phyloP scores from a whole-genome alignment of 2,329 filamentous ascomycete species.

The Diaporthe helianthi region DNA sequence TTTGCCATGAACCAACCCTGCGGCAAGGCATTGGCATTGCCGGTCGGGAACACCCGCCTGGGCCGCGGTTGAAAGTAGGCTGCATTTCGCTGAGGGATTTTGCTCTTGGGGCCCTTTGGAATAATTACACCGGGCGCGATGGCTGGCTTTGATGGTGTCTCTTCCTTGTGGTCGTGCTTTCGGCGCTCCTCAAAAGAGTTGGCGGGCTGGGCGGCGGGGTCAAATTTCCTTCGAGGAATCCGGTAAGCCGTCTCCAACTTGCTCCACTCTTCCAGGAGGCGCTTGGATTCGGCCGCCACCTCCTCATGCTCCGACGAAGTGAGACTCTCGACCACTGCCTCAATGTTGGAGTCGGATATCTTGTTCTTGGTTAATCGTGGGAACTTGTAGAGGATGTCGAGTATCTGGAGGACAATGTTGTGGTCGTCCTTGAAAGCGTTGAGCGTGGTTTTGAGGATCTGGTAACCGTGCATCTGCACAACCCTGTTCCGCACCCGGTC shows the following conservation, averaged over 20 bases:
- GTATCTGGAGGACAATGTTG: slow-evolving; percentile 87
- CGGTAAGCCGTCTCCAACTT: slow-evolving; percentile 90
- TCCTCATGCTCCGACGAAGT: slow-evolving; percentile 73
- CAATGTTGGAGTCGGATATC: slow-evolving; percentile 95
- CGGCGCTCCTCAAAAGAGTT: slow-evolving; percentile 71
- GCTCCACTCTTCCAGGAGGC: slow-evolving; percentile 83
- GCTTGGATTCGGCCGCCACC: slow-evolving; percentile 74
- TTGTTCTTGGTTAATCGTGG: slow-evolving; percentile 95
- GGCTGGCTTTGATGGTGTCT: slow-evolving; percentile 23
- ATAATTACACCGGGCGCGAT: slow-evolving; percentile 52
- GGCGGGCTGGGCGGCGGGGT: slow-evolving; percentile 65
- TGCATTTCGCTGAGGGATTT: slow-evolving; percentile 58
- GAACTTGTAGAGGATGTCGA: slow-evolving; percentile 87
- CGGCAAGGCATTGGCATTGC: slow-evolving; percentile 67
- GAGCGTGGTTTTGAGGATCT: slow-evolving; percentile 88
- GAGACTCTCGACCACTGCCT: slow-evolving; percentile 77
- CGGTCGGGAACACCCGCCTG: slow-evolving; percentile 59
- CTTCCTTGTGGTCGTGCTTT: slow-evolving; percentile 57
- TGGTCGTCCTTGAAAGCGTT: slow-evolving; percentile 86
- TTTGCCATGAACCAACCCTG: slow-evolving; percentile 85
- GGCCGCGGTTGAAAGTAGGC: slow-evolving; percentile 55
- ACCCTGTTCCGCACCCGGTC: slow-evolving; percentile 87
- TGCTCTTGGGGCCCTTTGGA: slow-evolving; percentile 68
- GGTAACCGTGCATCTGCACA: slow-evolving; percentile 96
- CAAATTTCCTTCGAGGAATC: slow-evolving; percentile 88